Conservation (phyloP, 495 filamentous ascomycete species). For the Talaromyces wortmannii region DNA sequence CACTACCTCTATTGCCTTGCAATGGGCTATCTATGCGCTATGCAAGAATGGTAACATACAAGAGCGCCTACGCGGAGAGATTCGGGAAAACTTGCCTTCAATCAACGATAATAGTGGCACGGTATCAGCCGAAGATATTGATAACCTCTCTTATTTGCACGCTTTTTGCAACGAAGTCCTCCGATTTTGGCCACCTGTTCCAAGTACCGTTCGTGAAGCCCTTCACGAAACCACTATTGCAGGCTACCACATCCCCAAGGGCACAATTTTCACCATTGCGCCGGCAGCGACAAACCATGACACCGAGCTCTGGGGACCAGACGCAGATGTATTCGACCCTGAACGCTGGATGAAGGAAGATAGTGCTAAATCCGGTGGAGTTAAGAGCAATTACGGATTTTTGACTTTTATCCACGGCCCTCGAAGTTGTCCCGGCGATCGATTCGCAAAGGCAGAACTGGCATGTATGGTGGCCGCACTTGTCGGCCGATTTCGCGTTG, state of each 20-base stretch:
- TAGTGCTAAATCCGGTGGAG: conserved; percentile 39
- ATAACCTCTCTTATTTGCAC: conserved; percentile 51
- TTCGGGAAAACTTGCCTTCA: conserved; percentile 57
- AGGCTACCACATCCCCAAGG: conserved; percentile 46
- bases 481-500: conserved; percentile 67
- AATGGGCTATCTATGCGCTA: conserved; percentile 54
- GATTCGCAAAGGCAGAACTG: conserved; percentile 80
- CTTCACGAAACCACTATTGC: conserved; percentile 56
- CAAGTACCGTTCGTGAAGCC: conserved; percentile 56
- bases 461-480: conserved; percentile 70
- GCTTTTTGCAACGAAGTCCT: conserved; percentile 57
- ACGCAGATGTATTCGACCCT: conserved; percentile 73
- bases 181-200: conserved; percentile 52
- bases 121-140: conserved; percentile 45
- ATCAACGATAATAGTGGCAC: conserved; percentile 30
- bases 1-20: conserved; percentile 54
- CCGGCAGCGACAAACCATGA: conserved; percentile 63
- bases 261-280: conserved; percentile 41
- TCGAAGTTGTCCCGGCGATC: conserved; percentile 70
- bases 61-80: conserved; percentile 49
- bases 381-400: conserved; percentile 63
- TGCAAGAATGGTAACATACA: conserved; percentile 53
- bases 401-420: conserved; percentile 83
- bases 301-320: conserved; percentile 70
- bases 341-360: conserved; percentile 64